Conservation (phyloP, 148 eudicot genomes). For the Nepenthes gracilis region DNA sequence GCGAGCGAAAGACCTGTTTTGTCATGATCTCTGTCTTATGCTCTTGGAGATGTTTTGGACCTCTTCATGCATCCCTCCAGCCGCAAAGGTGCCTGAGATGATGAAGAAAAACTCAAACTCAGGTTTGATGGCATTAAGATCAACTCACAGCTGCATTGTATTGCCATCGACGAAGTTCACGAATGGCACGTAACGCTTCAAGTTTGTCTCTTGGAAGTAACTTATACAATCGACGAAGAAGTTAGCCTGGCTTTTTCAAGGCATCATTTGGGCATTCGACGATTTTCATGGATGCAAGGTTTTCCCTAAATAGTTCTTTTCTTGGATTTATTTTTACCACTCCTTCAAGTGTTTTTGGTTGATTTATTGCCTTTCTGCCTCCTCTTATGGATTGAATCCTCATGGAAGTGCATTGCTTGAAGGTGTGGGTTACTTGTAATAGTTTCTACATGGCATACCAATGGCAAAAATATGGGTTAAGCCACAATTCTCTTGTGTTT, state of each 20-base stretch:
- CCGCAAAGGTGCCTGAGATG: neutral
- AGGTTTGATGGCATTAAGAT: neutral
- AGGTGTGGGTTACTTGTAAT: slow-evolving; percentile 1
- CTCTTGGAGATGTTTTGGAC: neutral
- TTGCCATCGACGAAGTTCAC: too few relatives aligned
- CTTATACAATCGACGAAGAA: neutral
- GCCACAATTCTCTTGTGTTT: too few relatives aligned
- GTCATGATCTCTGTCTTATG: slow-evolving; percentile 9
- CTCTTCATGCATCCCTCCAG: neutral
- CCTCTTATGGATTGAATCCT: slow-evolving; percentile 2
- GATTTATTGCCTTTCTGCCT: neutral
- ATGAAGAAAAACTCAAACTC: neutral
- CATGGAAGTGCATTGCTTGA: slow-evolving; percentile 5
- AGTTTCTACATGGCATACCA: neutral
- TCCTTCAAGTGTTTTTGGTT: slow-evolving; percentile 4
- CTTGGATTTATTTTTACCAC: neutral
- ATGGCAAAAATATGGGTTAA: neutral
- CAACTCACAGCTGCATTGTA: too few relatives aligned
- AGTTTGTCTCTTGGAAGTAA: neutral
- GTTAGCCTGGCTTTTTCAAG: slow-evolving; percentile 10
- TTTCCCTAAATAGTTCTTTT: neutral
- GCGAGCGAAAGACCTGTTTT: slow-evolving; percentile 34
- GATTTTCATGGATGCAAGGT: neutral
- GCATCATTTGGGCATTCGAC: slow-evolving; percentile 3
- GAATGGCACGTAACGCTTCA: neutral